Evolutionary conservation across 768 basidiomycete genomes (phyloP).

Genomic region (Termitomyces heimii): DNA sequence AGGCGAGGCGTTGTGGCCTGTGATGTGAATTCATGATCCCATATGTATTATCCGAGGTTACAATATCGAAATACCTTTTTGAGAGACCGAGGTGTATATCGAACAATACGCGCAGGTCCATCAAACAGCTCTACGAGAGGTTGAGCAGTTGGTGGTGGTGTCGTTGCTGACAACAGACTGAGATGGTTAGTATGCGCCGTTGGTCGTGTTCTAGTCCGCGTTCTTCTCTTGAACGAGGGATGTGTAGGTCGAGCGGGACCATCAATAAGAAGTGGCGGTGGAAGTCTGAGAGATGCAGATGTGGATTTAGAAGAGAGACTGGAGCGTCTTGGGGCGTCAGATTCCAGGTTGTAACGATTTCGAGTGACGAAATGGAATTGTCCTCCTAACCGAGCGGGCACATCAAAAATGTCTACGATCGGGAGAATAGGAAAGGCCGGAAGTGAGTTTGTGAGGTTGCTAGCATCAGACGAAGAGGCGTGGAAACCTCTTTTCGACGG

Average conservation of each 20-base stretch:
- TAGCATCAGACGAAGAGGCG: neutral
- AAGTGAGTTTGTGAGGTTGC: neutral
- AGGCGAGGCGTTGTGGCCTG: neutral
- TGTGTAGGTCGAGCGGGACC: neutral
- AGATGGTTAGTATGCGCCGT: neutral
- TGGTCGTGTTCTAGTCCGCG: neutral
- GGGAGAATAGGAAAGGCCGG: neutral
- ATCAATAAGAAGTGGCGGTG: neutral
- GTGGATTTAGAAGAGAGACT: neutral
- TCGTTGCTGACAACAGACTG: neutral
- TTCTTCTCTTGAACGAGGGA: neutral
- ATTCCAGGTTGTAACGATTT: neutral
- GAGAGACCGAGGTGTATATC: neutral
- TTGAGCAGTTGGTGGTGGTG: neutral
- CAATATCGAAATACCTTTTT: neutral
- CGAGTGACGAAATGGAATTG: neutral
- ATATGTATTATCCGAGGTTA: neutral
- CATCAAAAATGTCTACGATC: neutral
- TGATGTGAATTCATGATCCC: neutral
- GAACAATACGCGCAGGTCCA: neutral
- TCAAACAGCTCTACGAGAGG: neutral
- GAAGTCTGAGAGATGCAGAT: neutral
- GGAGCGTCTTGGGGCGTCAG: neutral
- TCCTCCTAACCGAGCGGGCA: neutral
- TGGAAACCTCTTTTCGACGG: neutral